phyloP scores from a whole-genome alignment of 2,329 filamentous ascomycete genomes.

The Fusarium floridanum region DNA sequence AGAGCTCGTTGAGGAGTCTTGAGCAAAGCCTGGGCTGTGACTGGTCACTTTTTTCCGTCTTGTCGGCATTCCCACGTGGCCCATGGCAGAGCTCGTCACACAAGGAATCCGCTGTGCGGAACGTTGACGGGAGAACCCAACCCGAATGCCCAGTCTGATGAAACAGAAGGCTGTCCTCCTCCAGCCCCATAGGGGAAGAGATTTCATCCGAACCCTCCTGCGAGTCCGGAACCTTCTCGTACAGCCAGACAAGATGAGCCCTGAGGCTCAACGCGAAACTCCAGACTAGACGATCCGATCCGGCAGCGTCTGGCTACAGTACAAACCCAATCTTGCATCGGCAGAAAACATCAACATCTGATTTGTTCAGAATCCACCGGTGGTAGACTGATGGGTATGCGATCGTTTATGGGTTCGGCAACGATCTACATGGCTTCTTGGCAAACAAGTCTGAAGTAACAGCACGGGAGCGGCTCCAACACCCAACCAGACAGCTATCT shows the following conservation, averaged over 20 bases:
- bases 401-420: constrained; percentile 18
- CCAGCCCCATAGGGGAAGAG: not conserved
- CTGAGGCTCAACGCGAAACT: not conserved
- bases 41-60: constrained; percentile 41
- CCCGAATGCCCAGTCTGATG: constrained; percentile 18
- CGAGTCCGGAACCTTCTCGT: not conserved
- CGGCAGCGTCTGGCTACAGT: not conserved
- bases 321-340: constrained; percentile 2
- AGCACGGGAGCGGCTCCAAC: constrained; percentile 1
- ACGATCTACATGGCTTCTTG: constrained; percentile 12
- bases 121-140: constrained; percentile 19
- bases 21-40: constrained; percentile 20
- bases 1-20: constrained; percentile 11
- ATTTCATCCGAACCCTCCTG: constrained; percentile 5
- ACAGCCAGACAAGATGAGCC: not conserved
- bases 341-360: not conserved
- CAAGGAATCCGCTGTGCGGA: constrained; percentile 35
- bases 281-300: not conserved
- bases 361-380: not conserved
- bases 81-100: constrained; percentile 35
- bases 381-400: not conserved
- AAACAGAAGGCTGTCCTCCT: constrained; percentile 11
- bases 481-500: constrained; percentile 8
- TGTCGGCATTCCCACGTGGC: constrained; percentile 46
- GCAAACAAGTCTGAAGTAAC: constrained; percentile 13